Percentiles rank a stretch among this genome's conserved stretches.
These are phyloP conservation scores for Seminavis robusta DNA, from an alignment of 108 stramenopile genomes.

Conservation along the genomic window DNA sequence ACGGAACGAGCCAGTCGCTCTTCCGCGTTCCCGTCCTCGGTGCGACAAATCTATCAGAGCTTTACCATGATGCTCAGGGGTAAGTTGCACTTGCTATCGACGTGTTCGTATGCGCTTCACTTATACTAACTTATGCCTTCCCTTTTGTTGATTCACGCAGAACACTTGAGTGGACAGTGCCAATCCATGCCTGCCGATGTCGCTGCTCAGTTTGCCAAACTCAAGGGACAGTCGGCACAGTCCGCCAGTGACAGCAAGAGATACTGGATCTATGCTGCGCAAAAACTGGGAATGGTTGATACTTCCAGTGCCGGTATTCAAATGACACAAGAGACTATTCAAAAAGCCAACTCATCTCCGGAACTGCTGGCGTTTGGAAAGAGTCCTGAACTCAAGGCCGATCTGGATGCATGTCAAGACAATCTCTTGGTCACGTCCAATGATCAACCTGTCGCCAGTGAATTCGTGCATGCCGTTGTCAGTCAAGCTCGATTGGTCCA, in stretches of 20 bases:
- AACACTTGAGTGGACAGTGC: no score
- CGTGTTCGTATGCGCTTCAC: no score
- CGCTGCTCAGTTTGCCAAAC: slow-evolving; percentile 3
- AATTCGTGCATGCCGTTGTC: slow-evolving; percentile 29
- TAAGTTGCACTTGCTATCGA: no score
- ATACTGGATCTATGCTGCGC: slow-evolving; percentile 39
- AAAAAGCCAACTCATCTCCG: no score
- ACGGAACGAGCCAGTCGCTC: slow-evolving; percentile 26
- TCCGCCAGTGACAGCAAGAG: slow-evolving; percentile 36
- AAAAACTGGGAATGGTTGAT: slow-evolving; percentile 35
- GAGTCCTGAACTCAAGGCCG: no score
- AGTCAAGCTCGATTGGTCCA: slow-evolving; percentile 19
- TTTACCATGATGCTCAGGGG: slow-evolving; percentile 50
- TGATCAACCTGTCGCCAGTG: slow-evolving; percentile 12
- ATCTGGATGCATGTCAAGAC: no score
- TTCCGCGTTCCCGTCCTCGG: slow-evolving; percentile 37
- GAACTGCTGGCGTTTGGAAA: no score
- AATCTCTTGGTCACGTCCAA: slow-evolving; percentile 20
- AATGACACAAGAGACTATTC: neutral
- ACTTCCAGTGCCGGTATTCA: slow-evolving; percentile 26
- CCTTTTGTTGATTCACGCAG: no score
- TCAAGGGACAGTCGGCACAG: slow-evolving; percentile 35
- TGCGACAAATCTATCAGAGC: slow-evolving; percentile 44
- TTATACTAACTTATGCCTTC: no score
- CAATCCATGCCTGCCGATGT: slow-evolving; percentile 22